Conservation (phyloP, 768 basidiomycete species). For the Pleurotus platypus region DNA sequence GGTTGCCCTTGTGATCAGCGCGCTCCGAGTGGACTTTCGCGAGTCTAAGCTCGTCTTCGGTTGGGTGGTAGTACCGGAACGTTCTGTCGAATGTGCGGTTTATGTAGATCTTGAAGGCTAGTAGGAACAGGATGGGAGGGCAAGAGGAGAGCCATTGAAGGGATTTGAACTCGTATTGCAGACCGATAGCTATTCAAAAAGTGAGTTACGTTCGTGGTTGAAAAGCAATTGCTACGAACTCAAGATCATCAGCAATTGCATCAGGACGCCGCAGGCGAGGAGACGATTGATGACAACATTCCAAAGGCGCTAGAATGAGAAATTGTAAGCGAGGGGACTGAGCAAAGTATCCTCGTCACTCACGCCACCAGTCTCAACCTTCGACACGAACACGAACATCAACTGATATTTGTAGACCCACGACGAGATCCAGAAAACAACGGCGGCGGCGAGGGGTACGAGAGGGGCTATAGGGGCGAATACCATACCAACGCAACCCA, state of each 20-base stretch:
- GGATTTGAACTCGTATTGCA: constrained; percentile 72
- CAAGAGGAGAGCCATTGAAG: constrained; percentile 78
- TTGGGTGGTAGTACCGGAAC: constrained; percentile 85
- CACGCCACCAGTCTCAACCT: constrained; percentile 92
- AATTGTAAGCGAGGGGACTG: constrained; percentile 4
- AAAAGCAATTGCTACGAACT: constrained; percentile 49
- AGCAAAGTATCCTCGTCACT: constrained; percentile 25
- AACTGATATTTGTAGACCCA: constrained; percentile 96
- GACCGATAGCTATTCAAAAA: constrained; percentile 65
- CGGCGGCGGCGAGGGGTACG: constrained; percentile 75
- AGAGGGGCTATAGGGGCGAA: constrained; percentile 95
- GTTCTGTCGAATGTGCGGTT: constrained; percentile 58
- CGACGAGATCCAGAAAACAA: constrained; percentile 85
- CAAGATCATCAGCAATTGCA: constrained; percentile 84
- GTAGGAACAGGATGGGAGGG: constrained; percentile 80
- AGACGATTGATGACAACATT: constrained; percentile 92
- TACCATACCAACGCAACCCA: constrained; percentile 89
- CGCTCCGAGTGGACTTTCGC: constrained; percentile 78
- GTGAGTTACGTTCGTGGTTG: not conserved
- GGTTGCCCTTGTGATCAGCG: constrained; percentile 65
- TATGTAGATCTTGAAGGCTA: constrained; percentile 84
- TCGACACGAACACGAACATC: constrained; percentile 89
- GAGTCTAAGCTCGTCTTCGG: constrained; percentile 67
- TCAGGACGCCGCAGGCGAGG: constrained; percentile 71
- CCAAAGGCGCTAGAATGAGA: constrained; percentile 70